phyloP scores from a whole-genome alignment of 2,329 filamentous ascomycete species.

The Epichloe coenophiala region DNA sequence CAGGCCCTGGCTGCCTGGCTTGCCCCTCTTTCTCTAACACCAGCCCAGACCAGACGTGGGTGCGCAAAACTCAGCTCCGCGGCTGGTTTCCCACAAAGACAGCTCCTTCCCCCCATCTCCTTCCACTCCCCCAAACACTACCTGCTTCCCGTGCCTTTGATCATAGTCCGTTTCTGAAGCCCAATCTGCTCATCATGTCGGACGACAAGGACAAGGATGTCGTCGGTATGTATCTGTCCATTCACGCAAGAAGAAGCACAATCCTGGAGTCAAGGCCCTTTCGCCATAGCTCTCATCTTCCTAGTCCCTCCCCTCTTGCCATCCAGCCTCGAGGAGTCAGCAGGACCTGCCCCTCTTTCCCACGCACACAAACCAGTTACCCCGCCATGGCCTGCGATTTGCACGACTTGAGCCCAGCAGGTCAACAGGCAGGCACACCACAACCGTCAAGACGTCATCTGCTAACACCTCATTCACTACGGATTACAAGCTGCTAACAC shows the following conservation, averaged over 20 bases:
- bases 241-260: background rate
- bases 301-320: background rate
- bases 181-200: constrained; percentile 25
- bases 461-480: background rate
- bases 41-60: background rate
- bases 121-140: constrained; percentile 1
- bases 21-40: constrained; percentile 1
- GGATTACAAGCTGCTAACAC: background rate
- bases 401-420: background rate
- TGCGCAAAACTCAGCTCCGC: background rate
- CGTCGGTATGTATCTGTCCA: constrained; percentile 24
- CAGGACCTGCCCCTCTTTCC: constrained; percentile 13
- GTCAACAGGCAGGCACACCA: constrained; percentile 2
- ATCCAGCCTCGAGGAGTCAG: background rate
- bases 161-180: background rate
- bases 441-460: background rate
- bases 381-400: constrained; percentile 5
- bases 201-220: constrained; percentile 33
- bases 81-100: constrained; percentile 3
- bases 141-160: background rate
- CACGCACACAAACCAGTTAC: constrained; percentile 7
- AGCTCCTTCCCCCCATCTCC: constrained; percentile 3
- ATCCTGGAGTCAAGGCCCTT: background rate
- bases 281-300: background rate
- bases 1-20: background rate